These are phyloP conservation scores for Trichoderma oligosporum DNA, from an alignment of 2,329 filamentous ascomycete species.

Conservation along the genomic window DNA sequence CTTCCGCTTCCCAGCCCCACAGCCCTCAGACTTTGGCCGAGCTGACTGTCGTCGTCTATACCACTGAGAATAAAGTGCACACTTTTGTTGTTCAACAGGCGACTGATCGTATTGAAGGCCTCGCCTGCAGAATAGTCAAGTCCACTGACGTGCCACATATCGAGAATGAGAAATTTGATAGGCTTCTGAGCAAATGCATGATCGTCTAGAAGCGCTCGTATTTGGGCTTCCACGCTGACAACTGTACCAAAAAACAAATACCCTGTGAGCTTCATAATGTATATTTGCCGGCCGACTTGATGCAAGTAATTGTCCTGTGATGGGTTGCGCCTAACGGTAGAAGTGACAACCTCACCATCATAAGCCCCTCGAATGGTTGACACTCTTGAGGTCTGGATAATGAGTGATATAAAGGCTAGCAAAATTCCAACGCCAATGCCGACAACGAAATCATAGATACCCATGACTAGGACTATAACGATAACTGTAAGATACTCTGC, in stretches of 20 bases:
- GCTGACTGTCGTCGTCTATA: constrained; percentile 67
- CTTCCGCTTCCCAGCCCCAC: constrained; percentile 76
- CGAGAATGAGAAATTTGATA: constrained; percentile 85
- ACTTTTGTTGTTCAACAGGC: constrained; percentile 71
- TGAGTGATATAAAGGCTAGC: constrained; percentile 84
- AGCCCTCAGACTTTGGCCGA: constrained; percentile 75
- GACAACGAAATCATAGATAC: constrained; percentile 91
- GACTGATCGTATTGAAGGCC: constrained; percentile 87
- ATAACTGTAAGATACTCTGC: constrained; percentile 89
- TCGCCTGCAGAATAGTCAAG: constrained; percentile 96
- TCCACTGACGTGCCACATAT: constrained; percentile 84
- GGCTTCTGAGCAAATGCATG: constrained; percentile 72
- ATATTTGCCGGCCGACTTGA: constrained; percentile 81
- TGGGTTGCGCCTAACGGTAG: constrained; percentile 86
- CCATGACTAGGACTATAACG: constrained; percentile 91
- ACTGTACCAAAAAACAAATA: constrained; percentile 99
- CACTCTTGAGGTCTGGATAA: constrained; percentile 85
- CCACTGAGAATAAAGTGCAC: constrained; percentile 82
- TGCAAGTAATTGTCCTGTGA: constrained; percentile 83
- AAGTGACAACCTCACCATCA: constrained; percentile 81
- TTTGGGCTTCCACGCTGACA: constrained; percentile 86
- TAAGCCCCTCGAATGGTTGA: constrained; percentile 89
- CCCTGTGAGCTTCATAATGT: constrained; percentile 85
- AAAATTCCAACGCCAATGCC: constrained; percentile 91
- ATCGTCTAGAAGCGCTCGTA: constrained; percentile 77